Evolutionary conservation across 371 early-diverging fungal genomes (phyloP).

Genomic region (Entomophthora muscae): DNA sequence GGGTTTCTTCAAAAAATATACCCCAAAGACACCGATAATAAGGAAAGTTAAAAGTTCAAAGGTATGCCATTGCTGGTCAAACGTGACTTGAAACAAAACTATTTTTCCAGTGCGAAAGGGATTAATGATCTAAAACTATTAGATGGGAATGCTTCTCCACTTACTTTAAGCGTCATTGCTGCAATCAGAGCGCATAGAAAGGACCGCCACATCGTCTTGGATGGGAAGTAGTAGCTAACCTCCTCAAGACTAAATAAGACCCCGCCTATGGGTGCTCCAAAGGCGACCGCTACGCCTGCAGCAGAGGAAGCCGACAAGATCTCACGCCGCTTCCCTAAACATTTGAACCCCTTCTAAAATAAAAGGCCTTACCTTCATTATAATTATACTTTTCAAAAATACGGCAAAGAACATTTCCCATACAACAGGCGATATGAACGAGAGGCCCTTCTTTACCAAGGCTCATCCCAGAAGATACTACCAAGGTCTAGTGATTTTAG

Average conservation of each 20-base stretch:
- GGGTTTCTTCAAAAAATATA: too few species aligned
- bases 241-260: constrained; percentile 82
- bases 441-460: constrained; percentile 92
- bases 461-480: constrained; percentile 65
- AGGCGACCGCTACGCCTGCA: constrained; percentile 84
- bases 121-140: constrained; percentile 39
- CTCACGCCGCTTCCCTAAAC: constrained; percentile 56
- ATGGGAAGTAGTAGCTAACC: constrained; percentile 79
- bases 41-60: constrained; percentile 75
- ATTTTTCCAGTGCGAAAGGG: constrained; percentile 82
- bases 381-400: constrained; percentile 62
- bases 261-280: constrained; percentile 89
- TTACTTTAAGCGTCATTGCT: constrained; percentile 56
- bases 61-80: constrained; percentile 67
- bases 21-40: constrained; percentile 66
- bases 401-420: constrained; percentile 68
- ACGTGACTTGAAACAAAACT: constrained; percentile 78
- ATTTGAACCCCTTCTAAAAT: too few species aligned
- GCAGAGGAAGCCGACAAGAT: constrained; percentile 74
- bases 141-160: constrained; percentile 10
- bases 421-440: constrained; percentile 81
- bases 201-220: constrained; percentile 74
- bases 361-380: constrained; percentile 51
- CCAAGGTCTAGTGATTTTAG: constrained; percentile 25
- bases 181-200: constrained; percentile 84